Evolutionary conservation across 371 early-diverging fungal species (phyloP), one percentile per base, ranked within the genome.

Genomic region (Thermomucor indicae-seudaticae): DNA sequence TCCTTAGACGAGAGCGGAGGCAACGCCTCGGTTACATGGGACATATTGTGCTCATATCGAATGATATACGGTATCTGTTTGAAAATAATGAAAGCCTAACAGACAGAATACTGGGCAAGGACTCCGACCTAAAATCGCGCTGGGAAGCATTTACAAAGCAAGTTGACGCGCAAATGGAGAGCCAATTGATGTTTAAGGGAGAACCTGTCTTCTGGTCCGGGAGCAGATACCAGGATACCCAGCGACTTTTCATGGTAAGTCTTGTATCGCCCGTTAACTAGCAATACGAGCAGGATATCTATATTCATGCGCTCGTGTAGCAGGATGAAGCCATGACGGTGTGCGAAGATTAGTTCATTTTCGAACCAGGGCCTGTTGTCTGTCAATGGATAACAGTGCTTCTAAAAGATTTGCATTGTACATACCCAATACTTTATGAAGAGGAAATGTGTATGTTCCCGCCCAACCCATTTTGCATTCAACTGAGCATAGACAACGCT

Each of bases 31-130:
- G 60, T 11, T 60, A 51, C 29, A 51, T 60, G 39, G 60, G 60
- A 20, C 60, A 60, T 32, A 28, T 60, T 30, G 47, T 47, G 17
- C 35, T 60, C 29, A 16, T 60, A 6, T 47, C 60, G 2, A 50
- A 49, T 28, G 55, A 51, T 43, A 42, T 60, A 12, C 27, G 39
- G 20, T 32, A 41, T 25, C 42, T 37, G 16, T 25, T 54, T 12
- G 25, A 25, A 10, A 42, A 43, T n/a, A 12, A 40, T 12, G 40
- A n/a, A 28, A 16, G 16, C n/a, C n/a, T n/a, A n/a, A n/a, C n/a
- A n/a, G n/a, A n/a, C n/a, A n/a, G n/a, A n/a, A n/a, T n/a, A 14
- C 31, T 47, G 20, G 16, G 10, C 8, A 30, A 50, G 16, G 20
- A 30, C 12, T 17, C 27, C n/a, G 30, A 28, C 16, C 19, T 50